A percentile compares a stretch with the other conserved stretches of the same genome.
Conservation (phyloP, 768 basidiomycete genomes). For the Lactarius hatsudake region DNA sequence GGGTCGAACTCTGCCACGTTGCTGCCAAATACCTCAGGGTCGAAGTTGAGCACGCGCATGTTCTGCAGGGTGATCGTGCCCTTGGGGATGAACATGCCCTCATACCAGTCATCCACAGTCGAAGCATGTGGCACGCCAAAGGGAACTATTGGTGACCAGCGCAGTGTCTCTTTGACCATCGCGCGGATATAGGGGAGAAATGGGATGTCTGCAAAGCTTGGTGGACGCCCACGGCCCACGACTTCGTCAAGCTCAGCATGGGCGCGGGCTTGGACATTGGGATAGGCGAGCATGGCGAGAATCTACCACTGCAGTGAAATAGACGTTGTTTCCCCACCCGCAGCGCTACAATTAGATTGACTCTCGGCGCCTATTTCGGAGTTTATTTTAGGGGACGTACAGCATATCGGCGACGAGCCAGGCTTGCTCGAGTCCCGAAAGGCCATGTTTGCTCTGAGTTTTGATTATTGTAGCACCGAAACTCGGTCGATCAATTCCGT, state of each 20-base stretch:
- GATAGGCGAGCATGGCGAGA: constrained; percentile 41
- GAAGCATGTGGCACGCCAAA: constrained; percentile 23
- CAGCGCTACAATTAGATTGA: neutral
- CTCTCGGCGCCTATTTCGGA: neutral
- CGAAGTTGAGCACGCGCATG: neutral
- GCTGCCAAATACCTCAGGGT: neutral
- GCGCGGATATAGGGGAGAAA: constrained; percentile 40
- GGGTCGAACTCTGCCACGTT: neutral
- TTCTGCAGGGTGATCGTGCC: constrained; percentile 3
- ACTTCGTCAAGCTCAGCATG: constrained; percentile 44
- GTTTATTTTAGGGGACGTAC: neutral
- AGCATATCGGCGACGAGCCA: constrained; percentile 22
- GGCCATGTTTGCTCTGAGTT: constrained; percentile 3
- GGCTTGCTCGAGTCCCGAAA: constrained; percentile 16
- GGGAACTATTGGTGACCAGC: constrained; percentile 30
- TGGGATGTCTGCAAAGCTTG: constrained; percentile 35
- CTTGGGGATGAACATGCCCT: constrained; percentile 24
- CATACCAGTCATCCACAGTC: constrained; percentile 14
- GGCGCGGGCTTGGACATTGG: constrained; percentile 37
- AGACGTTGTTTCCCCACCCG: neutral
- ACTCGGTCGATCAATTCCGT: constrained; percentile 9
- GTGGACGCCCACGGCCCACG: constrained; percentile 37
- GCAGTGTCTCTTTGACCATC: constrained; percentile 35
- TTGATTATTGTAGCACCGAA: constrained; percentile 14
- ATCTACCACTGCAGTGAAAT: constrained; percentile 36